Conservation (phyloP, 2,329 filamentous ascomycete genomes). For the Colletotrichum sp. region DNA sequence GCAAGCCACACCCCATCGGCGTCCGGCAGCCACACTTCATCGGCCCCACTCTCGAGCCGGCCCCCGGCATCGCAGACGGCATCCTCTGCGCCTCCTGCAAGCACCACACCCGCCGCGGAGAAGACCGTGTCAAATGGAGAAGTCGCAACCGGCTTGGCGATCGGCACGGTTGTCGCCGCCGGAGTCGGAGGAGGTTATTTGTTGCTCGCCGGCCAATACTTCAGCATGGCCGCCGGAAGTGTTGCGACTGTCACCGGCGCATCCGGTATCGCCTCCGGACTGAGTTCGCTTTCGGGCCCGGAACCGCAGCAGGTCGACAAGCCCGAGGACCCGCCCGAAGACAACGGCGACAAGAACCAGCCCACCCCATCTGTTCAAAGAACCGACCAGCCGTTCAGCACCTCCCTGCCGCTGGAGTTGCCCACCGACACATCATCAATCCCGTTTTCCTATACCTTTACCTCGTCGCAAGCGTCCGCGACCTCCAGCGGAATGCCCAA, state of each 20-base stretch:
- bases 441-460: neutral
- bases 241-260: neutral
- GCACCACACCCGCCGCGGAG: neutral
- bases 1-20: neutral
- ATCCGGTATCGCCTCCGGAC: neutral
- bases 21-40: neutral
- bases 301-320: neutral
- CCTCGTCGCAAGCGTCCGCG: neutral
- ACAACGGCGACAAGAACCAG: neutral
- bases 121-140: neutral
- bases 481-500: neutral
- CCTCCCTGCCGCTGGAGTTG: neutral
- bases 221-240: neutral
- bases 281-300: neutral
- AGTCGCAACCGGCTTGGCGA: neutral
- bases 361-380: neutral
- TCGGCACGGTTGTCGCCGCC: neutral
- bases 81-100: neutral
- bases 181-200: neutral
- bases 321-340: neutral
- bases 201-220: neutral
- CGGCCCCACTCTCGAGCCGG: neutral
- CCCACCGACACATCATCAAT: neutral
- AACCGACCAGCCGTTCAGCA: neutral
- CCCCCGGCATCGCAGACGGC: neutral